Percentiles rank a stretch among this genome's conserved stretches.
Evolutionary conservation across 371 early-diverging fungal species (phyloP).

Genomic region (Mucor irregularis): DNA sequence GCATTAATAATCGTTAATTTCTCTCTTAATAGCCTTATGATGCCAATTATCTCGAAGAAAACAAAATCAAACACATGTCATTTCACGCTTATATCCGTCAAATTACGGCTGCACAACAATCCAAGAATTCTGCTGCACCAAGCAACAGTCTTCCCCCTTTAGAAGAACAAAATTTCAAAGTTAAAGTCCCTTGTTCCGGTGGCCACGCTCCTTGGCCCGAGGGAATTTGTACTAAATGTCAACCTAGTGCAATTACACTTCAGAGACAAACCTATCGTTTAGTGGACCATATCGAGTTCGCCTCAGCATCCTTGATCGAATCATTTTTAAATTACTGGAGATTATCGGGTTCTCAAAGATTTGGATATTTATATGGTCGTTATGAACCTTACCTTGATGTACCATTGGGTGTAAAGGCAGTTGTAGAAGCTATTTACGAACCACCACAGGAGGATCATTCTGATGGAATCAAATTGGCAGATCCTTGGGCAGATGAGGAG

Average conservation of each 20-base stretch:
- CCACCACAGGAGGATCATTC: conserved; percentile 86
- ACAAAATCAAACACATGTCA: conserved; percentile 97
- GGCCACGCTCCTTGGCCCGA: conserved; percentile 92
- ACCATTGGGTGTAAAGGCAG: conserved; percentile 96
- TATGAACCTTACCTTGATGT: conserved; percentile 92
- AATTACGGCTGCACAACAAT: conserved; percentile 61
- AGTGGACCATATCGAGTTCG: conserved; percentile 99
- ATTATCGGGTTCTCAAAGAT: conserved; percentile 84
- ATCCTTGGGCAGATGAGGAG: conserved; percentile 61
- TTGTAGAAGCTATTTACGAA: conserved; percentile 96
- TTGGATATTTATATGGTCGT: conserved; percentile 94
- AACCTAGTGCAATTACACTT: conserved; percentile 92
- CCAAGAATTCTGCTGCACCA: conserved; percentile 50
- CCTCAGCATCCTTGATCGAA: conserved; percentile 85
- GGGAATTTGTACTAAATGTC: conserved; percentile 97
- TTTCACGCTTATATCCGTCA: conserved; percentile 92
- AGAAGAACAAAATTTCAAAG: conserved; percentile 80
- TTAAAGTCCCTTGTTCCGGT: conserved; percentile 78
- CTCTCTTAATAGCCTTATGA: conserved; percentile 77
- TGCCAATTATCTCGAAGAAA: conserved; percentile 76
- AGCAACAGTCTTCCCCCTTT: conserved; percentile 73
- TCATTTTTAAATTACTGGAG: conserved; percentile 90
- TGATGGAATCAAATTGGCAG: conserved; percentile 79
- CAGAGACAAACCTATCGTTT: conserved; percentile 92
- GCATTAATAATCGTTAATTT: neutral